phyloP scores from a whole-genome alignment of 2,329 filamentous ascomycete species.

The Colletotrichum sansevieriae region DNA sequence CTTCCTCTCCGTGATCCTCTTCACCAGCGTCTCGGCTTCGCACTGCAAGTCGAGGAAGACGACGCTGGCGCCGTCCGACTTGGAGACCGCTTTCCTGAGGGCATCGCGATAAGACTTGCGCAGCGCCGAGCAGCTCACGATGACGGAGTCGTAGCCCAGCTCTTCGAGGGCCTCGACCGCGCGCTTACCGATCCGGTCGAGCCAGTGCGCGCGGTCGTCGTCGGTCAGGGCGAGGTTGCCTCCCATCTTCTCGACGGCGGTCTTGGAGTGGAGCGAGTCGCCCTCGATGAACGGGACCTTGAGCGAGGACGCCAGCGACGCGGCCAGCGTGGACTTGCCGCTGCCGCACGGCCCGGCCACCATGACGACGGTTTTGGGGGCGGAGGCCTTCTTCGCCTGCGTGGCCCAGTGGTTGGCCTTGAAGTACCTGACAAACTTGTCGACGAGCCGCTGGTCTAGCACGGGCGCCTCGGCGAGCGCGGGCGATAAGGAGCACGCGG shows the following conservation, averaged over 20 bases:
- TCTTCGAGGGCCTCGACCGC: slow-evolving; percentile 46
- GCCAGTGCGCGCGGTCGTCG: slow-evolving; percentile 50
- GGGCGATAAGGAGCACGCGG: slow-evolving; percentile 56
- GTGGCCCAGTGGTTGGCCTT: slow-evolving; percentile 53
- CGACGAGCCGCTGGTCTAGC: slow-evolving; percentile 49
- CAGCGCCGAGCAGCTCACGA: slow-evolving; percentile 57
- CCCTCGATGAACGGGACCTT: slow-evolving; percentile 55
- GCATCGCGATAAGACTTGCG: slow-evolving; percentile 50
- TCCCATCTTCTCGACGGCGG: slow-evolving; percentile 51
- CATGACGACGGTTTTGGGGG: slow-evolving; percentile 48
- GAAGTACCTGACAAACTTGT: slow-evolving; percentile 55
- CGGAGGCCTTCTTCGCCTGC: slow-evolving; percentile 44
- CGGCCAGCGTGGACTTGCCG: slow-evolving; percentile 55
- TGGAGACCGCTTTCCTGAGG: slow-evolving; percentile 45
- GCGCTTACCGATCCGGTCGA: slow-evolving; percentile 46
- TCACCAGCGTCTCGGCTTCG: slow-evolving; percentile 46
- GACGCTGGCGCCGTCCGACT: slow-evolving; percentile 39
- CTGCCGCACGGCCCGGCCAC: slow-evolving; percentile 56
- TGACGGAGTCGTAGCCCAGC: slow-evolving; percentile 46
- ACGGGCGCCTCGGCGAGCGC: slow-evolving; percentile 55
- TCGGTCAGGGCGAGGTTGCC: slow-evolving; percentile 49
- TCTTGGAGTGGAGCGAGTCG: slow-evolving; percentile 52
- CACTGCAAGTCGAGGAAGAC: slow-evolving; percentile 55
- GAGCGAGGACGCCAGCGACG: slow-evolving; percentile 47
- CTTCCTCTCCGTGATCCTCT: slow-evolving; percentile 46